Percentiles rank a stretch among this genome's conserved stretches.
These are phyloP conservation scores for Emergomyces pasteurianus DNA, from an alignment of 2,329 filamentous ascomycete genomes.

Conservation along the genomic window DNA sequence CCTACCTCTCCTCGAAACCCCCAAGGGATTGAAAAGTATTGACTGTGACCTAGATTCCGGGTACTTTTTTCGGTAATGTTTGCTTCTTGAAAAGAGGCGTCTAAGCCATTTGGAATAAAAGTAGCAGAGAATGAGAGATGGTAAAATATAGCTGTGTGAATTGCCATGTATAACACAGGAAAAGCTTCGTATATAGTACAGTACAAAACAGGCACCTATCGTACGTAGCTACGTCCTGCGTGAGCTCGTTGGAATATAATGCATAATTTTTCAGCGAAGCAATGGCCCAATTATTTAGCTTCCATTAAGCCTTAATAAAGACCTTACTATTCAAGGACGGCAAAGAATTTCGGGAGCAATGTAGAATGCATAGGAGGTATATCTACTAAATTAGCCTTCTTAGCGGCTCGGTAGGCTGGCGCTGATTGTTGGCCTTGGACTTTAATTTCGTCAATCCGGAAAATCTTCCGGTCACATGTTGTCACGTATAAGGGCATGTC, in stretches of 20 bases:
- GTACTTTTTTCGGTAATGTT: background rate
- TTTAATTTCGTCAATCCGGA: conserved; percentile 28
- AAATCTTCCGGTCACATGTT: conserved; percentile 24
- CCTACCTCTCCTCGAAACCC: background rate
- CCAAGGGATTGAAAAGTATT: background rate
- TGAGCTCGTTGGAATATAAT: background rate
- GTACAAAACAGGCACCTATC: background rate
- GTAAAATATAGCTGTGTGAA: background rate
- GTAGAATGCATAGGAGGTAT: conserved; percentile 14
- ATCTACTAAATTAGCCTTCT: conserved; percentile 30
- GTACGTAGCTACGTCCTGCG: background rate
- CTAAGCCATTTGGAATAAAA: background rate
- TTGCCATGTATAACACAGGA: background rate
- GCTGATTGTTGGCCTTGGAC: conserved; percentile 27
- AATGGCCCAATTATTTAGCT: background rate
- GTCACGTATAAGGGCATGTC: conserved; percentile 24
- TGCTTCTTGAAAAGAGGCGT: background rate
- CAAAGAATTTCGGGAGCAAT: conserved; percentile 23
- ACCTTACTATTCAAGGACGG: conserved; percentile 14
- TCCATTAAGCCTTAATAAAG: background rate
- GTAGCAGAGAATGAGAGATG: background rate
- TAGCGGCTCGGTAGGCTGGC: conserved; percentile 25
- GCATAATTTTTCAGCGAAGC: background rate
- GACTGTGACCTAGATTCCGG: conserved; percentile 1
- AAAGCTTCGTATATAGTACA: background rate